Evolutionary conservation across 164 flowering plant genomes (phyloP), one percentile per base, ranked within the genome.

Genomic region (Piper longum): DNA sequence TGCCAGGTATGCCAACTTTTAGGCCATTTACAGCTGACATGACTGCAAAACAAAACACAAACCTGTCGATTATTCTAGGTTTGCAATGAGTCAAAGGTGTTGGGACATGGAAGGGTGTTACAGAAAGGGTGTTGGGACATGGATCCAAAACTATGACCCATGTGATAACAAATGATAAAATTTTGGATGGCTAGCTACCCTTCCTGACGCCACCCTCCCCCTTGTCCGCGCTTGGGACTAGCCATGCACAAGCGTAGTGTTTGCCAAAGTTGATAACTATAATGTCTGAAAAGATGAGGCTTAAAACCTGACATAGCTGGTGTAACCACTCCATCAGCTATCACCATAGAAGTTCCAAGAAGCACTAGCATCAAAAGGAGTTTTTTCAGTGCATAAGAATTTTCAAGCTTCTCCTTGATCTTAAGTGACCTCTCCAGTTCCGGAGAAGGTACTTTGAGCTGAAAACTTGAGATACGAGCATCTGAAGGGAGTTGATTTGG

Each of bases 271-370:
- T 26, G 1, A 26, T 26, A 26, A 26, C 36, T 26, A 26, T 26
- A 26, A 26, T 26, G 2, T 26, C 36, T 26, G 36, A 26, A 26
- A 26, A 26, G 36, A 26, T 26, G 36, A 26, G 2, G 36, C 36
- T 26, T 26, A 70, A 54, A 66, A 95, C 99, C 99, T 91, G 99
- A 95, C 97, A 95, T 95, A 43, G 90, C 96, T n/a, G 99, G 99
- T 39, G 97, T 95, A 62, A 95, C 87, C 74, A 86, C 91, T 60
- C 96, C 99, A 80, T 82, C 87, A 62, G 97, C 99, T 56, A 95
- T 84, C 68, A 95, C 93, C 96, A 95, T 89, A 41, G 99, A 78
- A 68, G 97, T 95, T 69, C 97, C 99, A 71, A 80, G 88, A 75
- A 95, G 97, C 48, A 95, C 97, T 64, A 91, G 71, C 74, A 87